A percentile compares a stretch with the other conserved stretches of the same genome.
These are phyloP conservation scores for Letharia lupina DNA, from an alignment of 495 filamentous ascomycete species.

Conservation along the genomic window DNA sequence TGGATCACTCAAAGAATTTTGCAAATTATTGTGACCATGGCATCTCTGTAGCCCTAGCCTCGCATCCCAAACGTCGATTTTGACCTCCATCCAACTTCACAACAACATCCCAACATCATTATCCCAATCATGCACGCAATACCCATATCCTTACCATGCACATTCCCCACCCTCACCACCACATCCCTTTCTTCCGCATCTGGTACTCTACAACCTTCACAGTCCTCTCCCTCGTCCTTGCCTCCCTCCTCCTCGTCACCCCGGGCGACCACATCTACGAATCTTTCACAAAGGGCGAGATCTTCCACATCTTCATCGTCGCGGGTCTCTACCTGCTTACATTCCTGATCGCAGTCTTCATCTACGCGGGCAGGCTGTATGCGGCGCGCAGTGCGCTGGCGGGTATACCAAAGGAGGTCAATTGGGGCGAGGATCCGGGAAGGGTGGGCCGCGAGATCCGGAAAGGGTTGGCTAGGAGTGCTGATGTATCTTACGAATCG, in stretches of 20 bases:
- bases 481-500: conserved; percentile 71
- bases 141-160: conserved; percentile 3
- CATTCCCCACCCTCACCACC: conserved; percentile 13
- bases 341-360: conserved; percentile 57
- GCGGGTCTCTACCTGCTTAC: conserved; percentile 70
- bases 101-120: background rate
- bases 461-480: conserved; percentile 61
- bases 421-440: conserved; percentile 71
- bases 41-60: background rate
- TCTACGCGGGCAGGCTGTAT: conserved; percentile 85
- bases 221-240: conserved; percentile 62
- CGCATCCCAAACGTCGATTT: background rate
- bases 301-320: conserved; percentile 80
- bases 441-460: conserved; percentile 67
- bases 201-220: conserved; percentile 76
- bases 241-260: conserved; percentile 67
- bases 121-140: background rate
- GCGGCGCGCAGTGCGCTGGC: conserved; percentile 69
- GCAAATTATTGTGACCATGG: background rate
- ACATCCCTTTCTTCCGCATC: conserved; percentile 59
- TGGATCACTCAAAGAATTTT: background rate
- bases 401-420: conserved; percentile 63
- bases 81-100: background rate
- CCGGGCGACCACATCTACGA: conserved; percentile 80
- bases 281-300: conserved; percentile 50